Percentiles rank a stretch among this genome's conserved stretches.
Conservation (phyloP, 345 rosid species). For the Eucalyptus urophylla region DNA sequence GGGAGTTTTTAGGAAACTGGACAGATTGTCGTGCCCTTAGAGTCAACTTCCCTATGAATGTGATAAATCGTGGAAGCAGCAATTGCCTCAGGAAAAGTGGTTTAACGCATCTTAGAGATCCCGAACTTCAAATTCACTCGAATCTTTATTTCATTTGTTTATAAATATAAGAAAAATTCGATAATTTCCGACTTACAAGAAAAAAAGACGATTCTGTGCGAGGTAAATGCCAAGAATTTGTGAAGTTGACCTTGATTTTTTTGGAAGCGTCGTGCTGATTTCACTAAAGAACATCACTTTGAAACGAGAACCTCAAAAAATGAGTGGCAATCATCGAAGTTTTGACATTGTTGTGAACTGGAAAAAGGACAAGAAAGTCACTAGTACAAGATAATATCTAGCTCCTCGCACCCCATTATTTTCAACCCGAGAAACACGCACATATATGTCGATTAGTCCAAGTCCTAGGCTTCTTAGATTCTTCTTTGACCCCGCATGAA, state of each 20-base stretch:
- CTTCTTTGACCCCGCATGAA: neutral
- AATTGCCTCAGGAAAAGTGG: no score
- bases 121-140: no score
- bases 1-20: no score
- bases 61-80: no score
- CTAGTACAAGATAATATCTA: neutral
- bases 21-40: fast-evolving
- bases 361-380: neutral
- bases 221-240: neutral
- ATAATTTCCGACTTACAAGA: neutral
- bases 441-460: neutral
- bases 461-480: neutral
- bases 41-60: no score
- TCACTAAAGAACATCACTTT: neutral
- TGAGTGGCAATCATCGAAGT: neutral
- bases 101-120: no score
- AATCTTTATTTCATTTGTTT: no score
- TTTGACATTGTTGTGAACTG: neutral
- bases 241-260: neutral
- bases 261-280: neutral
- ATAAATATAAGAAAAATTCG: no score
- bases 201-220: neutral
- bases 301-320: neutral
- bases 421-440: neutral
- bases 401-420: neutral